Evolutionary conservation across 2,329 filamentous ascomycete genomes (phyloP).

Genomic region (Clonostachys rhizophaga): DNA sequence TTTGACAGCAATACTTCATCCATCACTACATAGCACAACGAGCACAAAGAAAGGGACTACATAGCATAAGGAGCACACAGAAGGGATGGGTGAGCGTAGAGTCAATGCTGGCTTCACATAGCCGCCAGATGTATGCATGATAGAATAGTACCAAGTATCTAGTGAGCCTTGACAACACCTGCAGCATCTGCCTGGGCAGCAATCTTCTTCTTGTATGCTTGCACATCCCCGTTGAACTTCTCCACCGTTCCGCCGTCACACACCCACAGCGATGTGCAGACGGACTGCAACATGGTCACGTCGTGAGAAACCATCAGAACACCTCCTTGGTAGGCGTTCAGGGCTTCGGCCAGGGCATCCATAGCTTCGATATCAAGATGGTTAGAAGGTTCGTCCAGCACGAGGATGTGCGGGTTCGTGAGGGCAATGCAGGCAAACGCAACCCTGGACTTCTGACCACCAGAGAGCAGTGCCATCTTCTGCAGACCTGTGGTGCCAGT

Average conservation of each 20-base stretch:
- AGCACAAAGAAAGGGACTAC: too few relatives aligned
- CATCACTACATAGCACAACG: too few relatives aligned
- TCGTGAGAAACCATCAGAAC: slow-evolving; percentile 99
- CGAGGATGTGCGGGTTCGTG: slow-evolving; percentile 92
- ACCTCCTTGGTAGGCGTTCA: slow-evolving; percentile 85
- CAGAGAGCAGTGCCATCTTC: slow-evolving; percentile 90
- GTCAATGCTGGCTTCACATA: too few relatives aligned
- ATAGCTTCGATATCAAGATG: slow-evolving; percentile 99
- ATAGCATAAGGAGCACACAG: too few relatives aligned
- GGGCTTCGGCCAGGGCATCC: slow-evolving; percentile 84
- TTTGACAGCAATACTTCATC: too few relatives aligned
- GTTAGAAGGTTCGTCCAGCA: slow-evolving; percentile 97
- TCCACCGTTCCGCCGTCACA: slow-evolving; percentile 92
- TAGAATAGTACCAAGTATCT: slow-evolving; percentile 1
- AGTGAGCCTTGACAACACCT: slow-evolving; percentile 74
- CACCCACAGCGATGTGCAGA: slow-evolving; percentile 93
- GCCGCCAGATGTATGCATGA: too few relatives aligned
- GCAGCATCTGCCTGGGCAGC: slow-evolving; percentile 80
- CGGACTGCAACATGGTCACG: slow-evolving; percentile 95
- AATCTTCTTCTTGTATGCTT: slow-evolving; percentile 97
- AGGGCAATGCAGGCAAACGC: slow-evolving; percentile 95
- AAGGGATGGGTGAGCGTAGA: too few relatives aligned
- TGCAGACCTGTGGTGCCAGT: slow-evolving; percentile 96
- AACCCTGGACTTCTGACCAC: slow-evolving; percentile 97
- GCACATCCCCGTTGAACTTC: slow-evolving; percentile 93